phyloP scores from a whole-genome alignment of 2,329 filamentous ascomycete genomes.

The Hypoxylon sp. region DNA sequence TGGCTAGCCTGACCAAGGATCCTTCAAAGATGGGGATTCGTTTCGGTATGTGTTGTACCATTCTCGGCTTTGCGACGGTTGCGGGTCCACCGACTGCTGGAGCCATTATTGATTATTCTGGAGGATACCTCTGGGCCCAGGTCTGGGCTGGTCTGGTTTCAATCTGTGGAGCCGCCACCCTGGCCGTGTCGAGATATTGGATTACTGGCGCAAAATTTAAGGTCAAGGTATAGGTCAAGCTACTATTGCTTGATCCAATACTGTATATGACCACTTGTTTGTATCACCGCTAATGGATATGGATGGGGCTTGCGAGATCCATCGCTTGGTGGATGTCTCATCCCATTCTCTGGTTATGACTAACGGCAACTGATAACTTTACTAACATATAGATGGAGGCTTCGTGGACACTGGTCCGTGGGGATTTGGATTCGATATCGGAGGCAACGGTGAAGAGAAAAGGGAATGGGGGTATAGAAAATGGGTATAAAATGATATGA shows the following conservation, averaged over 20 bases:
- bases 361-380: conserved; percentile 17
- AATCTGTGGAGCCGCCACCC: conserved; percentile 32
- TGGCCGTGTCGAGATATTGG: conserved; percentile 39
- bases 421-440: conserved; percentile 22
- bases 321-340: conserved; percentile 14
- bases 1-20: conserved; percentile 60
- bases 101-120: conserved; percentile 59
- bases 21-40: conserved; percentile 60
- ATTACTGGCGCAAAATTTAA: conserved; percentile 32
- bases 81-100: conserved; percentile 61
- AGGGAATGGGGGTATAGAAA: conserved; percentile 11
- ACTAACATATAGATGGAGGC: conserved; percentile 25
- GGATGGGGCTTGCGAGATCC: background rate
- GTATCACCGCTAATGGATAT: conserved; percentile 20
- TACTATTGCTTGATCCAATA: conserved; percentile 2
- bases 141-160: conserved; percentile 60
- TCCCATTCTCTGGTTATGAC: conserved; percentile 14
- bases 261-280: background rate
- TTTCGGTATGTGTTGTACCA: conserved; percentile 61
- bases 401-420: conserved; percentile 11
- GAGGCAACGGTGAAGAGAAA: conserved; percentile 4
- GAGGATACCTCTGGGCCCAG: conserved; percentile 61
- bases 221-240: conserved; percentile 32
- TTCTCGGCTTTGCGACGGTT: conserved; percentile 59
- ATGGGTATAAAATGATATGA: conserved; percentile 20